A percentile compares a stretch with the other conserved stretches of the same genome.
phyloP scores from a whole-genome alignment of 306 rosid species.

The Prunus fruticosa region DNA sequence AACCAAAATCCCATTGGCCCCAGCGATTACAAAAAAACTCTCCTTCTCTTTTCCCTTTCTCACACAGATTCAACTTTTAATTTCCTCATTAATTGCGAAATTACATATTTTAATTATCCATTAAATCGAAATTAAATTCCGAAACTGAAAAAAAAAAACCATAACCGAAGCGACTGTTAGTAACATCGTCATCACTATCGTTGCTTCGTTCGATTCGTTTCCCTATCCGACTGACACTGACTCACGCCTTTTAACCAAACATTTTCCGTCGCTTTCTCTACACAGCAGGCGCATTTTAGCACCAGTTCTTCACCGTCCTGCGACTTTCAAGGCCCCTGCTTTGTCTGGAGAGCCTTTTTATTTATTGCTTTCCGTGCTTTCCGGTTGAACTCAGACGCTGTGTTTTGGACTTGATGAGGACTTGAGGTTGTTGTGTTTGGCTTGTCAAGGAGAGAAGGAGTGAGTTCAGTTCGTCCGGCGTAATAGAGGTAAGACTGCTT shows the following conservation, averaged over 20 bases:
- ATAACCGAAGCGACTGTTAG: constrained; percentile 9
- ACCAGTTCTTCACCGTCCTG: not conserved
- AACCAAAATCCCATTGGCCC: constrained; percentile 9
- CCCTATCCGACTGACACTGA: not conserved
- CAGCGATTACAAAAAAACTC: not conserved
- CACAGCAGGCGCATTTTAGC: not conserved
- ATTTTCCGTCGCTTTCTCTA: not conserved
- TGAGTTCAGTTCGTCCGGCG: not conserved
- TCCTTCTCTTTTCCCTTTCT: not conserved
- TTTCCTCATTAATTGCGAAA: not conserved
- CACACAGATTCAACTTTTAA: not conserved
- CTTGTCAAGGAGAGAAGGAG: not conserved
- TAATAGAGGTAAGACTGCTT: not conserved
- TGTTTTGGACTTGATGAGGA: not conserved
- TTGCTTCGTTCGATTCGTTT: not conserved
- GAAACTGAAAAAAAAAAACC: no score
- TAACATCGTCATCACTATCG: not conserved
- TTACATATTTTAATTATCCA: not conserved
- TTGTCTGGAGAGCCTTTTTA: not conserved
- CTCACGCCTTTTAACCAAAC: not conserved
- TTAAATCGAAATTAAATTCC: not conserved
- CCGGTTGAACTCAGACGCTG: not conserved
- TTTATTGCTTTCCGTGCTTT: not conserved
- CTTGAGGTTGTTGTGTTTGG: not conserved
- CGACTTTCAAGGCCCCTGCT: not conserved